Conservation (phyloP, 2,329 filamentous ascomycete genomes). For the Nothopassalora personata region DNA sequence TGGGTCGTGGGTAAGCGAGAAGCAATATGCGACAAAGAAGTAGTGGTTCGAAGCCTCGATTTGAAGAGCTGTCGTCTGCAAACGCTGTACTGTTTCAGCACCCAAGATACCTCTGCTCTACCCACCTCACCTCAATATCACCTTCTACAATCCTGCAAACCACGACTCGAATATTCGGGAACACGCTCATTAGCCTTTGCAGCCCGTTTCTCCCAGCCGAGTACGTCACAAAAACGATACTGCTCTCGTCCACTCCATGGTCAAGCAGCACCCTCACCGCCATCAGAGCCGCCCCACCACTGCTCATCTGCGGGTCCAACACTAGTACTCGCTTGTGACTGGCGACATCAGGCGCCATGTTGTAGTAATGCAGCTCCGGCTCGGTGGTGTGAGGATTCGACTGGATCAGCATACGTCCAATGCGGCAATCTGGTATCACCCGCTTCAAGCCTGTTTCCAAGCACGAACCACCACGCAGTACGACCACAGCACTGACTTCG, state of each 20-base stretch:
- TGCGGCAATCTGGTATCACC: conserved; percentile 87
- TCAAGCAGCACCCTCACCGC: conserved; percentile 93
- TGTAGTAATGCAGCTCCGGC: conserved; percentile 86
- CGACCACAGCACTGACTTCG: conserved; percentile 74
- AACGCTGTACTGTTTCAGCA: conserved; percentile 49
- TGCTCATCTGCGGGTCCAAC: conserved; percentile 90
- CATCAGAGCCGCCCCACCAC: conserved; percentile 82
- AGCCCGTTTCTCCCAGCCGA: conserved; percentile 79
- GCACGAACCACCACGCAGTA: conserved; percentile 81
- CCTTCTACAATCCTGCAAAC: conserved; percentile 69
- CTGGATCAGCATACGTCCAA: conserved; percentile 84
- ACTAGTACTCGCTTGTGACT: conserved; percentile 76
- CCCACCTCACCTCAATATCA: conserved; percentile 81
- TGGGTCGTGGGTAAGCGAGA: background rate
- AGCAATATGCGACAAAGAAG: background rate
- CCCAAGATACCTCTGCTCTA: conserved; percentile 85
- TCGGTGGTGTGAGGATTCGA: conserved; percentile 75
- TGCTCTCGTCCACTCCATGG: conserved; percentile 77
- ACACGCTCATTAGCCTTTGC: conserved; percentile 80
- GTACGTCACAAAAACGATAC: conserved; percentile 89
- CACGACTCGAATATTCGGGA: conserved; percentile 79
- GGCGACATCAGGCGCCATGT: conserved; percentile 67
- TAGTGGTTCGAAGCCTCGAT: background rate
- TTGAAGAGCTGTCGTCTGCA: background rate
- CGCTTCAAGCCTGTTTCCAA: conserved; percentile 84